Percentiles rank a stretch among this genome's conserved stretches.
These are phyloP conservation scores for Salix brachista DNA, from an alignment of 345 rosid genomes.

Conservation along the genomic window DNA sequence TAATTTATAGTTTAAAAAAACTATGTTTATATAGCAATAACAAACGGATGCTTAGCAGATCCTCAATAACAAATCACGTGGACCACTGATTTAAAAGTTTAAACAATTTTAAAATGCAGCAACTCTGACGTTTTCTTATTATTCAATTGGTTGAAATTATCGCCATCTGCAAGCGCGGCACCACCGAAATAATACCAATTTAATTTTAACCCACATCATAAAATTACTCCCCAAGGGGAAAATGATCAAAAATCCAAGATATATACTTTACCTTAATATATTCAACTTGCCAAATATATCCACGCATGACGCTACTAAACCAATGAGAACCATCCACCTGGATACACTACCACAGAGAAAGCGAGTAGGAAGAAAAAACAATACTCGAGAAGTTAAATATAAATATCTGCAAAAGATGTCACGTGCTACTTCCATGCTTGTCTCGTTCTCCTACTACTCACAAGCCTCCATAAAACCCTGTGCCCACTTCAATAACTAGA, in stretches of 20 bases:
- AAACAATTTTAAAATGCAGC: no score
- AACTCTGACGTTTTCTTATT: neutral
- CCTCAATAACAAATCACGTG: neutral
- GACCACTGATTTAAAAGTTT: neutral
- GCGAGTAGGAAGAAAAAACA: neutral
- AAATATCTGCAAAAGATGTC: neutral
- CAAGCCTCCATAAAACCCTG: neutral
- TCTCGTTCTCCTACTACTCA: slow-evolving; percentile 13
- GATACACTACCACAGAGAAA: neutral
- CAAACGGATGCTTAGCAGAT: neutral
- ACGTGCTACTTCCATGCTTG: slow-evolving; percentile 18
- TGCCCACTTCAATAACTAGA: neutral
- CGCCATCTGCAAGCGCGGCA: neutral
- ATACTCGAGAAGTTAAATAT: neutral
- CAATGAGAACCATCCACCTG: slow-evolving; percentile 10
- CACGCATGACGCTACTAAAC: neutral
- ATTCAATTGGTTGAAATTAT: neutral
- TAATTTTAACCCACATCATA: no score
- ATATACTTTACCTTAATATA: neutral
- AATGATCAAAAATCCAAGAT: neutral
- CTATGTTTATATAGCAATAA: no score
- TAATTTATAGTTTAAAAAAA: no score
- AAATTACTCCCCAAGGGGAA: neutral
- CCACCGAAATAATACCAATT: neutral
- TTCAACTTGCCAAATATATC: neutral